These are phyloP conservation scores for Thermochaetoides thermophila DNA, from an alignment of 495 filamentous ascomycete genomes.

Conservation along the genomic window DNA sequence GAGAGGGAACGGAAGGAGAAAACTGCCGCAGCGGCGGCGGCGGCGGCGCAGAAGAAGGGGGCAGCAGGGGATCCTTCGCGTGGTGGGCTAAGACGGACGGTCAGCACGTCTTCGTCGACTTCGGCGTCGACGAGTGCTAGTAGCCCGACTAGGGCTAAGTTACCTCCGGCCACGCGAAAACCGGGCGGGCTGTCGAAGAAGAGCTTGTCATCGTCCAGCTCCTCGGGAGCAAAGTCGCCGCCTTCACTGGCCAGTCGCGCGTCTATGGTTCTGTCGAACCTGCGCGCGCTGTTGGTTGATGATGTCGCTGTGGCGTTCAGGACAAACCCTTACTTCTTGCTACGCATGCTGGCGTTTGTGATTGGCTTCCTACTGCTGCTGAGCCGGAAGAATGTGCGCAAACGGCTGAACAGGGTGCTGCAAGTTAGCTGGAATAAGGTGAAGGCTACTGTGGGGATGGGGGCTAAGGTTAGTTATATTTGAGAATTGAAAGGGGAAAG, in stretches of 20 bases:
- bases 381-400: conserved; percentile 56
- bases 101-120: conserved; percentile 9
- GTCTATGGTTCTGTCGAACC: conserved; percentile 31
- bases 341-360: conserved; percentile 66
- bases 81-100: conserved; percentile 1
- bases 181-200: neutral
- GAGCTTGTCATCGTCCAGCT: conserved; percentile 11
- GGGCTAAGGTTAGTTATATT: conserved; percentile 95
- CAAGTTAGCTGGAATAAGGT: conserved; percentile 70
- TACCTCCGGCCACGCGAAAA: conserved; percentile 17
- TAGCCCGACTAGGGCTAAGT: too few relatives aligned
- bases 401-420: conserved; percentile 53
- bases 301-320: conserved; percentile 47
- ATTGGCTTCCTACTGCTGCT: conserved; percentile 68
- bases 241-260: conserved; percentile 35
- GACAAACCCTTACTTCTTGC: conserved; percentile 56
- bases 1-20: conserved; percentile 11
- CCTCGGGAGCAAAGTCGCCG: conserved; percentile 12
- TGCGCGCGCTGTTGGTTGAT: conserved; percentile 48
- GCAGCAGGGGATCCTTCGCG: conserved; percentile 4
- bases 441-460: conserved; percentile 79
- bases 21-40: conserved; percentile 2
- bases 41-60: conserved; percentile 1
- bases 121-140: conserved; percentile 3
- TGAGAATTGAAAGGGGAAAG: too few relatives aligned